These are phyloP conservation scores for Fusarium sp. DNA, from an alignment of 2,329 filamentous ascomycete species.

Conservation along the genomic window DNA sequence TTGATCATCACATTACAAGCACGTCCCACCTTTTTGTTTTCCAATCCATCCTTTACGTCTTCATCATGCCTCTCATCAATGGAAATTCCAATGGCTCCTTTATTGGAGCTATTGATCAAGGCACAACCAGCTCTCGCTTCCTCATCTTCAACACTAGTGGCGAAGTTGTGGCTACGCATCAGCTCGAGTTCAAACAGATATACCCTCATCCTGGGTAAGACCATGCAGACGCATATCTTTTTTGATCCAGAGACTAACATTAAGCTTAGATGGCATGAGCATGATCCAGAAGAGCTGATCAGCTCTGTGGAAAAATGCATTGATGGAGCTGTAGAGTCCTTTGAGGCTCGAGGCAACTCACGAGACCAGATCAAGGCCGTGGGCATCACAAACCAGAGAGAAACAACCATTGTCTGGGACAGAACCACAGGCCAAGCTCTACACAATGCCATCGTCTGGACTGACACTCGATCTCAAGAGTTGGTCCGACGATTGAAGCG, in stretches of 20 bases:
- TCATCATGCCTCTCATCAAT: constrained; percentile 46
- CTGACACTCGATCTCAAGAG: constrained; percentile 79
- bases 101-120: constrained; percentile 83
- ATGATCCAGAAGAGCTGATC: constrained; percentile 80
- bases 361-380: constrained; percentile 76
- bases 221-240: background rate
- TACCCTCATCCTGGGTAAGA: constrained; percentile 80
- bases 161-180: constrained; percentile 76
- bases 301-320: constrained; percentile 80
- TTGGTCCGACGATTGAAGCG: constrained; percentile 79
- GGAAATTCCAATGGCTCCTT: constrained; percentile 54
- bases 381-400: constrained; percentile 86
- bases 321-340: constrained; percentile 75
- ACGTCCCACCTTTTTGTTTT: constrained; percentile 32
- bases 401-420: constrained; percentile 86
- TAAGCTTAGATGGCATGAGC: constrained; percentile 79
- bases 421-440: constrained; percentile 79
- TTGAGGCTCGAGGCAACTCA: constrained; percentile 74
- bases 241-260: background rate
- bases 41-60: constrained; percentile 32
- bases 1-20: background rate
- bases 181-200: constrained; percentile 79
- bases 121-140: constrained; percentile 81
- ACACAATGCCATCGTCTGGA: constrained; percentile 87
- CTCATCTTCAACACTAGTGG: constrained; percentile 80